Conservation (phyloP, 495 filamentous ascomycete species). For the Mytilinidion resinicola region DNA sequence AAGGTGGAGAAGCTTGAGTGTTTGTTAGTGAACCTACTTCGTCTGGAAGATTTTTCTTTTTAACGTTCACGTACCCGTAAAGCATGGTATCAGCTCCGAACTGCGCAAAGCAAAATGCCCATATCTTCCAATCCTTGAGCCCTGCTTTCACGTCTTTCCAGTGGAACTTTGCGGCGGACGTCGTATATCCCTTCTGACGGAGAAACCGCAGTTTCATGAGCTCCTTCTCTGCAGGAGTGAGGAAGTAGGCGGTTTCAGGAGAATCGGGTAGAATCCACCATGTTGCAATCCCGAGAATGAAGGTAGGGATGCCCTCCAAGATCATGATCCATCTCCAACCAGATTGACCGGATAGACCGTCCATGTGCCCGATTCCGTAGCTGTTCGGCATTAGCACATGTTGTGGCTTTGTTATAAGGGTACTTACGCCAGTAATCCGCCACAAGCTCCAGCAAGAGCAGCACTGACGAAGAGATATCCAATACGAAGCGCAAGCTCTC, state of each 20-base stretch:
- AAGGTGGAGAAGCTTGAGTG: conserved; percentile 46
- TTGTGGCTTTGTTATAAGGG: no score
- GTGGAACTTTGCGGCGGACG: conserved; percentile 54
- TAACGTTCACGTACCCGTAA: conserved; percentile 53
- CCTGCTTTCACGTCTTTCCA: conserved; percentile 47
- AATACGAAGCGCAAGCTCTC: conserved; percentile 66
- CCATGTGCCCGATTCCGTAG: conserved; percentile 57
- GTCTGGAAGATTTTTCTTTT: no score
- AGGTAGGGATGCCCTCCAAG: conserved; percentile 65
- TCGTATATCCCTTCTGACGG: conserved; percentile 51
- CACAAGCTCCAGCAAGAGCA: conserved; percentile 68
- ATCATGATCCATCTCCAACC: conserved; percentile 66
- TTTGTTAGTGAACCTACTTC: no score
- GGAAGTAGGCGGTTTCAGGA: conserved; percentile 41
- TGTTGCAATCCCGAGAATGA: conserved; percentile 53
- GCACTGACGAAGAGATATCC: conserved; percentile 72
- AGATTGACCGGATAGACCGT: conserved; percentile 53
- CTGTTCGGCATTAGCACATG: no score
- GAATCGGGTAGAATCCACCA: conserved; percentile 63
- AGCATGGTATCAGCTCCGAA: conserved; percentile 68
- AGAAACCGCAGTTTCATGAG: conserved; percentile 19
- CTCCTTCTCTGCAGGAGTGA: conserved; percentile 27
- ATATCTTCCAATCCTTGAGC: conserved; percentile 58
- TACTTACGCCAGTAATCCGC: conserved; percentile 66
- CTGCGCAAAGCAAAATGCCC: conserved; percentile 57